These are phyloP conservation scores for Nakazawaea sp. DNA, from an alignment of 805 yeast species.

Conservation along the genomic window DNA sequence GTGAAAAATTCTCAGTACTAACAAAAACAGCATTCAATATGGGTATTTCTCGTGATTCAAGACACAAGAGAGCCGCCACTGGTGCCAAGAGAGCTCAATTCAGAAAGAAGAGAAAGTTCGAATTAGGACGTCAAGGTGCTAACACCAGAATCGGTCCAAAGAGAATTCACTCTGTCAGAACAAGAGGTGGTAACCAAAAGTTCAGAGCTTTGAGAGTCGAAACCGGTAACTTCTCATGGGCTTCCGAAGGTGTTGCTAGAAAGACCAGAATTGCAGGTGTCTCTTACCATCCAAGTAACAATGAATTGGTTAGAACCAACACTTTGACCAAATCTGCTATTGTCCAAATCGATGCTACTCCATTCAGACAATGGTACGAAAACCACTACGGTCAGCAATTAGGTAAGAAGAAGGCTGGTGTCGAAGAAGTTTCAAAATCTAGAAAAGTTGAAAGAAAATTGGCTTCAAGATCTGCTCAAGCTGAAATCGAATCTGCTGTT, in stretches of 20 bases:
- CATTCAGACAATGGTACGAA: slow-evolving; percentile 99
- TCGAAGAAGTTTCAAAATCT: slow-evolving; percentile 61
- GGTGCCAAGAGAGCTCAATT: slow-evolving; percentile 99
- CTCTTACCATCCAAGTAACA: slow-evolving; percentile 99
- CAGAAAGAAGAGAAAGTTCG: slow-evolving; percentile 99
- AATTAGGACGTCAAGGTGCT: slow-evolving; percentile 99
- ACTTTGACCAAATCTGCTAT: slow-evolving; percentile 98
- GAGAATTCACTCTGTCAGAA: slow-evolving; percentile 98
- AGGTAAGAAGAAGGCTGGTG: slow-evolving; percentile 76
- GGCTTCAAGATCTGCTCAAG: slow-evolving; percentile 82
- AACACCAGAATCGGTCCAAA: slow-evolving; percentile 98
- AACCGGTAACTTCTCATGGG: slow-evolving; percentile 99
- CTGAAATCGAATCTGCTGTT: slow-evolving; percentile 86
- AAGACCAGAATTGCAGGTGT: slow-evolving; percentile 99
- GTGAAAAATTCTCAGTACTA: too few species aligned
- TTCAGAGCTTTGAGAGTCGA: slow-evolving; percentile 99
- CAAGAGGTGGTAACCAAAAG: slow-evolving; percentile 99
- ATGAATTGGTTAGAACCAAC: slow-evolving; percentile 99
- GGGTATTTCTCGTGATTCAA: slow-evolving; percentile 99
- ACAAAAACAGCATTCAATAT: slow-evolving; percentile 38
- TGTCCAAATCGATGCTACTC: slow-evolving; percentile 99
- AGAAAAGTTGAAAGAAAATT: slow-evolving; percentile 84
- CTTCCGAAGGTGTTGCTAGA: slow-evolving; percentile 96
- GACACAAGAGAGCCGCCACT: slow-evolving; percentile 99
- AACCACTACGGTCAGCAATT: slow-evolving; percentile 92